Evolutionary conservation across 148 eudicot genomes (phyloP).

Genomic region (Vaccinium macrocarpon): DNA sequence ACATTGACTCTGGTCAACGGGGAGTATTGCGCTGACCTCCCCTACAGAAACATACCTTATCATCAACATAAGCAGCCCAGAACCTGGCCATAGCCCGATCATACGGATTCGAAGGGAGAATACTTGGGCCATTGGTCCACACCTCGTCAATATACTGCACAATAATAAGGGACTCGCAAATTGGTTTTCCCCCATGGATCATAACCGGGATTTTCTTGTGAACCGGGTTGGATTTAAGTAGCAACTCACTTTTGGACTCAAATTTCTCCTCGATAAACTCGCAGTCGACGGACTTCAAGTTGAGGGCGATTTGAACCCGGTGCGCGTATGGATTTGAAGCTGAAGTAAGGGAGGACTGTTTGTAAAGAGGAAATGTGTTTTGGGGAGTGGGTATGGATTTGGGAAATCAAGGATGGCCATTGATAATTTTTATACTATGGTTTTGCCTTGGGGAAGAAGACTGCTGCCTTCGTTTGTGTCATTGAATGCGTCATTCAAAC

Average conservation of each 20-base stretch:
- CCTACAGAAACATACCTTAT: conserved; percentile 41
- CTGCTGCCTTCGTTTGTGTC: too few species aligned
- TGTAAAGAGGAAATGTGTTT: too few species aligned
- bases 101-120: conserved; percentile 62
- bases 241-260: conserved; percentile 46
- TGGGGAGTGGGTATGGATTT: too few species aligned
- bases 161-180: conserved; percentile 60
- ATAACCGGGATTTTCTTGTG: conserved; percentile 69
- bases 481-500: too few species aligned
- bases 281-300: conserved; percentile 35
- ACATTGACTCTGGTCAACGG: too few species aligned
- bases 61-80: conserved; percentile 60
- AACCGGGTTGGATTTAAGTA: conserved; percentile 62
- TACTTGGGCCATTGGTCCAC: conserved; percentile 37
- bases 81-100: conserved; percentile 61
- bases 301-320: conserved; percentile 33
- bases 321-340: background rate
- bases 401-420: too few species aligned
- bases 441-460: too few species aligned
- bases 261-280: conserved; percentile 34
- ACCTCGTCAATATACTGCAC: conserved; percentile 61
- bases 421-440: too few species aligned
- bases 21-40: too few species aligned
- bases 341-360: too few species aligned
- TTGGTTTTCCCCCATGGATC: conserved; percentile 43